Percentiles rank a stretch among this genome's conserved stretches.
Conservation (phyloP, 2,329 filamentous ascomycete species). For the Pseudogymnoascus sp. region DNA sequence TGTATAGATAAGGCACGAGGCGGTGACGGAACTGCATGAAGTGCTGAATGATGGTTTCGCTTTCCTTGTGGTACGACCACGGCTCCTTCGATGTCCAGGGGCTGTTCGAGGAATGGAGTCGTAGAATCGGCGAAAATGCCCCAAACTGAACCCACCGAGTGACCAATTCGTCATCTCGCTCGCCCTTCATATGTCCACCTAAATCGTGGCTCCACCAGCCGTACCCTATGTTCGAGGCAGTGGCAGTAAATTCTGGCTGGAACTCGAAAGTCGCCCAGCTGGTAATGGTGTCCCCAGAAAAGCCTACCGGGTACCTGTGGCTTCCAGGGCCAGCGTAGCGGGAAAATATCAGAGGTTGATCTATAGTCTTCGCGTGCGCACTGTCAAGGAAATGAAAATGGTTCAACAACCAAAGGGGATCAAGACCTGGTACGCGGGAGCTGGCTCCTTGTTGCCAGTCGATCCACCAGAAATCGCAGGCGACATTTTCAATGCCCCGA, state of each 20-base stretch:
- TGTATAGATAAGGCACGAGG: constrained; percentile 55
- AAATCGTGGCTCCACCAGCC: constrained; percentile 66
- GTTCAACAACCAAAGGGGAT: constrained; percentile 59
- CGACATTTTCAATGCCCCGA: constrained; percentile 44
- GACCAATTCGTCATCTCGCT: constrained; percentile 51
- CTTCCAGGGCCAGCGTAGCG: constrained; percentile 56
- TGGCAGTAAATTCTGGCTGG: constrained; percentile 62
- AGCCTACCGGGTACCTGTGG: constrained; percentile 58
- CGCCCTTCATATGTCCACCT: constrained; percentile 54
- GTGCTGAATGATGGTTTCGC: constrained; percentile 39
- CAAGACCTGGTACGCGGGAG: constrained; percentile 50
- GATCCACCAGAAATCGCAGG: constrained; percentile 60
- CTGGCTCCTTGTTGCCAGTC: constrained; percentile 59
- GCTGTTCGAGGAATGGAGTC: constrained; percentile 53
- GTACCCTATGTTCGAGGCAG: constrained; percentile 60
- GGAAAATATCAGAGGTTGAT: constrained; percentile 48
- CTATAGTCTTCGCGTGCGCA: constrained; percentile 31
- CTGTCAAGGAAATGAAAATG: constrained; percentile 57
- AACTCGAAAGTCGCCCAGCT: constrained; percentile 56
- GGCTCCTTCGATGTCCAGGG: constrained; percentile 56
- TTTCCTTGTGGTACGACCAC: constrained; percentile 48
- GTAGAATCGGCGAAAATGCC: constrained; percentile 53
- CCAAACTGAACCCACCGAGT: constrained; percentile 58
- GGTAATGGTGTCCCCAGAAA: constrained; percentile 55
- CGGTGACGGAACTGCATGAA: constrained; percentile 50